These are phyloP conservation scores for Lipomyces orientalis DNA, from an alignment of 805 yeast species.

Conservation along the genomic window DNA sequence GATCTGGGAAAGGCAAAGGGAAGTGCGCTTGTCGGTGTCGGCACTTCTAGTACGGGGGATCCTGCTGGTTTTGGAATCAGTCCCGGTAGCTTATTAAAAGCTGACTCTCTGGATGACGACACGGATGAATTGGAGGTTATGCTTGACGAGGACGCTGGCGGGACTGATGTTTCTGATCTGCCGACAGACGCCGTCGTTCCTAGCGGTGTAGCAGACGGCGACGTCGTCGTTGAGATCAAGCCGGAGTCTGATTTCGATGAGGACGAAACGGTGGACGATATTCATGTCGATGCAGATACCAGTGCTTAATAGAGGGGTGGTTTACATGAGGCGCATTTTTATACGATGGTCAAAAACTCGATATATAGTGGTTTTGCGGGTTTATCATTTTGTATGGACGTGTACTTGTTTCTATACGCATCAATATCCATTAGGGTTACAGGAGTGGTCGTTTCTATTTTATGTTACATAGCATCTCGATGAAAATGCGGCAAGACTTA, in stretches of 20 bases:
- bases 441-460: background rate
- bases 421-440: background rate
- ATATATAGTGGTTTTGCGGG: background rate
- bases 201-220: constrained; percentile 15
- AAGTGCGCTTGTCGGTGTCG: background rate
- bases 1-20: background rate
- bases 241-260: constrained; percentile 12
- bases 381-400: background rate
- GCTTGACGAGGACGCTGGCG: constrained; percentile 11
- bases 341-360: background rate
- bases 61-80: constrained; percentile 8
- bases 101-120: constrained; percentile 15
- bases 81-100: constrained; percentile 4
- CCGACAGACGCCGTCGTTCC: constrained; percentile 4
- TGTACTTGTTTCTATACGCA: background rate
- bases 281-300: constrained; percentile 8
- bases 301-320: background rate
- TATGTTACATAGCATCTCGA: background rate
- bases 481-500: background rate
- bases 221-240: constrained; percentile 23
- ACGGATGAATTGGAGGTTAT: constrained; percentile 10
- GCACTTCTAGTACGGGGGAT: background rate
- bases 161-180: constrained; percentile 5
- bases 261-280: constrained; percentile 18
- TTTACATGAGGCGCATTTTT: background rate